Percentiles rank a stretch among this genome's conserved stretches.
Evolutionary conservation across 2,329 filamentous ascomycete genomes (phyloP).

Genomic region (Cladophialophora chaetospira): DNA sequence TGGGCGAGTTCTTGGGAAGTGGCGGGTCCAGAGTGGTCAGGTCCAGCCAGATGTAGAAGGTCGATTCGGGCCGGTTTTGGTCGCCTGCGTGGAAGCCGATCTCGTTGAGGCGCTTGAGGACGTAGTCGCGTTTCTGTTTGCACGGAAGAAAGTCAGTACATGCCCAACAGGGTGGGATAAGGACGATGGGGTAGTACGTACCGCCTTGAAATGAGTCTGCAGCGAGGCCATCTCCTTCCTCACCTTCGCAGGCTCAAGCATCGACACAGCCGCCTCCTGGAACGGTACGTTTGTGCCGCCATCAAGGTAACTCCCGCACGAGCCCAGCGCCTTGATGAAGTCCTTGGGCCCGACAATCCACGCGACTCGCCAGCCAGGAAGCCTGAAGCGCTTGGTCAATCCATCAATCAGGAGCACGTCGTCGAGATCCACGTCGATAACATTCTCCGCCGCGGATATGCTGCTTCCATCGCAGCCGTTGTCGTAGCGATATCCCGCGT

Average conservation of each 20-base stretch:
- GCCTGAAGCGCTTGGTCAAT: constrained; percentile 92
- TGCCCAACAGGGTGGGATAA: not conserved
- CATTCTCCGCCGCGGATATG: constrained; percentile 84
- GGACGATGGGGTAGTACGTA: not conserved
- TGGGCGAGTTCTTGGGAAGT: constrained; percentile 61
- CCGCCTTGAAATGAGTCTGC: constrained; percentile 75
- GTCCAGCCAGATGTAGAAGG: constrained; percentile 87
- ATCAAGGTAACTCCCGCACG: constrained; percentile 90
- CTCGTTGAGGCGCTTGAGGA: constrained; percentile 72
- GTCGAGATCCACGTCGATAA: constrained; percentile 81
- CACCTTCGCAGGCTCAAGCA: constrained; percentile 85
- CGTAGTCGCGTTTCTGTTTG: constrained; percentile 82
- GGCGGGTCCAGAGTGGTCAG: constrained; percentile 51
- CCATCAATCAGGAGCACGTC: constrained; percentile 95
- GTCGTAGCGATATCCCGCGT: constrained; percentile 93
- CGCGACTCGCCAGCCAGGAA: constrained; percentile 93
- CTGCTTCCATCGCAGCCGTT: constrained; percentile 86
- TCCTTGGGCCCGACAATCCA: constrained; percentile 97
- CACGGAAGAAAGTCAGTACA: not conserved
- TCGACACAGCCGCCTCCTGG: constrained; percentile 87
- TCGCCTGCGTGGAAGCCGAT: constrained; percentile 74
- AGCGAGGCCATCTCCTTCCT: constrained; percentile 84
- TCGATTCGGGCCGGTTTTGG: constrained; percentile 85
- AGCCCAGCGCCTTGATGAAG: constrained; percentile 90
- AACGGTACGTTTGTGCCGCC: constrained; percentile 94